These are phyloP conservation scores for Saccharomycopsis babjevae DNA, from an alignment of 805 yeast genomes.

Conservation along the genomic window DNA sequence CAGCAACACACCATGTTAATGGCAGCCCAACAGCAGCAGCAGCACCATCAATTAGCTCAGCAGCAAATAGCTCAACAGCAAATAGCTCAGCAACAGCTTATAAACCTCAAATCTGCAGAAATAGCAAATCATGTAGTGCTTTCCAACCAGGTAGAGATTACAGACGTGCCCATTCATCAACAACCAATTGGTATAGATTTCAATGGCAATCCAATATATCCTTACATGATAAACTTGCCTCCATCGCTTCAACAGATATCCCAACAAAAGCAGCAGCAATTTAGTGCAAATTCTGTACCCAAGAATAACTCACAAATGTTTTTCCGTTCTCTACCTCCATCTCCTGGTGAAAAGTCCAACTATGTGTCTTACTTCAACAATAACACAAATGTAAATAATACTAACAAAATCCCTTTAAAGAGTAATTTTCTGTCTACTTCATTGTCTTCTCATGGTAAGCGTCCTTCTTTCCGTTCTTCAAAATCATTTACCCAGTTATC, in stretches of 20 bases:
- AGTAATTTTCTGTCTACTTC: slow-evolving; percentile 4
- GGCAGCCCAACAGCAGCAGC: not conserved
- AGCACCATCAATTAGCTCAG: not conserved
- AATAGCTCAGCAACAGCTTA: not conserved
- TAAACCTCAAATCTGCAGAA: not conserved
- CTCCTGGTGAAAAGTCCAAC: slow-evolving; percentile 3
- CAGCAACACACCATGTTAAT: not conserved
- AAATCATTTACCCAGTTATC: slow-evolving; percentile 5
- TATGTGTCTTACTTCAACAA: slow-evolving; percentile 1
- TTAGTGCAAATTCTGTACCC: not conserved
- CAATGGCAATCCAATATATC: slow-evolving; percentile 18
- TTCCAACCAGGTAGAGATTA: slow-evolving; percentile 4
- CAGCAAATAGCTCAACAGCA: not conserved
- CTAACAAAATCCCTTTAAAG: not conserved
- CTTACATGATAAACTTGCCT: slow-evolving; percentile 14
- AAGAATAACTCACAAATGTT: not conserved
- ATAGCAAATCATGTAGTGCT: not conserved
- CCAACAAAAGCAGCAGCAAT: slow-evolving; percentile 3
- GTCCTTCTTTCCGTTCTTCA: slow-evolving; percentile 2
- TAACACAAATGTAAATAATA: not conserved
- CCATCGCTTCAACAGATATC: not conserved
- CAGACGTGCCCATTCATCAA: slow-evolving; percentile 8
- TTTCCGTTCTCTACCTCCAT: slow-evolving; percentile 11
- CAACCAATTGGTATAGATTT: slow-evolving; percentile 19
- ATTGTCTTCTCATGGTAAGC: not conserved